A percentile compares a stretch with the other conserved stretches of the same genome.
These are phyloP conservation scores for Isabelozyma pseudorhagii DNA, from an alignment of 805 yeast genomes.

Conservation along the genomic window DNA sequence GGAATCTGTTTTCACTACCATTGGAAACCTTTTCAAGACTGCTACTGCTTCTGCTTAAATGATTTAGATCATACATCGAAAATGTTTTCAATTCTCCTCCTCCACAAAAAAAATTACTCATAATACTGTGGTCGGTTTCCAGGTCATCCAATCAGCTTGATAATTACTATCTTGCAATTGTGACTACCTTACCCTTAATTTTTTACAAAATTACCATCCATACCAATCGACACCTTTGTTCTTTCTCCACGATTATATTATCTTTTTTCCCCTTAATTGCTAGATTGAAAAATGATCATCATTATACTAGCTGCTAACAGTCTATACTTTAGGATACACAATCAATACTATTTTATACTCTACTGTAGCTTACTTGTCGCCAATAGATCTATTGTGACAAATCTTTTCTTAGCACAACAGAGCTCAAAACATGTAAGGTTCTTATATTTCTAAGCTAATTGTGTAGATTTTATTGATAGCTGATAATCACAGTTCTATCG, in stretches of 20 bases:
- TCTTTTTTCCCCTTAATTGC: background rate
- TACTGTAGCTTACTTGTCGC: too few species aligned
- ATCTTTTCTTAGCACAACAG: too few species aligned
- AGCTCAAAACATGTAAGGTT: too few species aligned
- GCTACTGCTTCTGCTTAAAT: background rate
- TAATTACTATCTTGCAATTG: background rate
- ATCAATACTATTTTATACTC: too few species aligned
- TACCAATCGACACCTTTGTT: background rate
- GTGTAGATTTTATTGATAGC: too few species aligned
- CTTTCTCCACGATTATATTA: background rate
- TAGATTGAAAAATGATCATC: background rate
- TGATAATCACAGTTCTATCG: too few species aligned
- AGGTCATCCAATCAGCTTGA: background rate
- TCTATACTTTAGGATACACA: background rate
- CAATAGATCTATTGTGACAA: too few species aligned
- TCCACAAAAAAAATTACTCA: background rate
- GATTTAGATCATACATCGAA: background rate
- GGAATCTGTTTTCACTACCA: slow-evolving; percentile 14
- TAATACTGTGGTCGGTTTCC: background rate
- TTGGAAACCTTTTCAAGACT: slow-evolving; percentile 1
- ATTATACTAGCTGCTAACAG: background rate
- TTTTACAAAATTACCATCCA: too few species aligned
- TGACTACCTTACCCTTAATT: background rate
- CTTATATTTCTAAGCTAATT: too few species aligned
- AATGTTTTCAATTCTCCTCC: background rate